These are phyloP conservation scores for Pholiota molesta DNA, from an alignment of 768 basidiomycete genomes.

Conservation along the genomic window DNA sequence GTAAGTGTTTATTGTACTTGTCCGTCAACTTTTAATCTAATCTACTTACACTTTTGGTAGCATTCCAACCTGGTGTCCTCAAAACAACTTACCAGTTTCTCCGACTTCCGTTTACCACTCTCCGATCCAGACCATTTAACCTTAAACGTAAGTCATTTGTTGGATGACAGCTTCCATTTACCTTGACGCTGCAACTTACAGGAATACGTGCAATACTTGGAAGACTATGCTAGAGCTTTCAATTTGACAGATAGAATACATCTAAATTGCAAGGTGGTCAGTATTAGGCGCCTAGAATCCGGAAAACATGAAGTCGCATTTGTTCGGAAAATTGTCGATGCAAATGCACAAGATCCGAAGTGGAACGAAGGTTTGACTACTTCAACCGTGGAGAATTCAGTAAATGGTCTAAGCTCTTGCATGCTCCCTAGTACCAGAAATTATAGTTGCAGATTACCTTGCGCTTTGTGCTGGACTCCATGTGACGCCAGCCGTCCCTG, in stretches of 20 bases:
- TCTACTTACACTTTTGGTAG: slow-evolving; percentile 25
- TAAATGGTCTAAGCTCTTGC: not conserved
- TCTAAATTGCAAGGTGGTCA: slow-evolving; percentile 39
- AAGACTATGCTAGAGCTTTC: slow-evolving; percentile 47
- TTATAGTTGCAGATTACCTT: slow-evolving; percentile 41
- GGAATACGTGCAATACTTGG: slow-evolving; percentile 56
- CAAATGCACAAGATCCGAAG: not conserved
- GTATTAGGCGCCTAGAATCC: slow-evolving; percentile 25
- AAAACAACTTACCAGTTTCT: slow-evolving; percentile 63
- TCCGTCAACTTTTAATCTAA: not conserved
- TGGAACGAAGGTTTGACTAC: not conserved
- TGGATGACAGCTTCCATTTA: not conserved
- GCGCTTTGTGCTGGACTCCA: slow-evolving; percentile 61
- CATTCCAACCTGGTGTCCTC: slow-evolving; percentile 55
- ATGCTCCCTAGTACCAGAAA: slow-evolving; percentile 23
- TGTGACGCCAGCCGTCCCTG: slow-evolving; percentile 53
- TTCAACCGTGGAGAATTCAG: not conserved
- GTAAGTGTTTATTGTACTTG: slow-evolving; percentile 20
- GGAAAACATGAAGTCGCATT: slow-evolving; percentile 17
- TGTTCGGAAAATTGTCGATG: not conserved
- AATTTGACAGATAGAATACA: slow-evolving; percentile 38
- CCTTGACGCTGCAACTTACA: slow-evolving; percentile 13
- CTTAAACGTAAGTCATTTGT: slow-evolving; percentile 31
- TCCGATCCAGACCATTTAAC: slow-evolving; percentile 51
- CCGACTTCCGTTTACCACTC: slow-evolving; percentile 56